Base-by-base conservation (phyloP, 2,329 filamentous ascomycete species). In the Paecilomyces variotii region DNA sequence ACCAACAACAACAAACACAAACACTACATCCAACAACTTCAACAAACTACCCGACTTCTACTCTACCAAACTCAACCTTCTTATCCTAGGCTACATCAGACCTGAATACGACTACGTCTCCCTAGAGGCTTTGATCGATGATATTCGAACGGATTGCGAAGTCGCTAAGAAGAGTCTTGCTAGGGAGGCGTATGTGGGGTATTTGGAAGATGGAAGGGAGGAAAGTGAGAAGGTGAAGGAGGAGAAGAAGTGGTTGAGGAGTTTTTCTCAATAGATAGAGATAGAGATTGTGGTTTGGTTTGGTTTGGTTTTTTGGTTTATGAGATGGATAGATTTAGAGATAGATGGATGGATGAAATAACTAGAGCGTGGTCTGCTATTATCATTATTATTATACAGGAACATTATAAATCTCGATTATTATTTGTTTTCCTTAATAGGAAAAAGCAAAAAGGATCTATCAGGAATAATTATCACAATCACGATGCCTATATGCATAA, bases 61-160 rank as follows among this genome's bases (percentile, higher is more conserved):
- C 76, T 89, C 84, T 62, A 83, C 82, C 4, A 84, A 85, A 64
- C 88, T 97, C 80, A 87, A 90, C 50, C 78, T 97, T 14, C 74
- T 91, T 26, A 85, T 99, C 55, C 74, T 93, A 61, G 94, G 92
- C 30, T 97, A 90, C 74, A 91, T 99, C 62, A 83, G 94, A 56
- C 87, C 90, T 7, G 94, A 97, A 76, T 87, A 84, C 70, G 90
- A 97, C 78, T 99, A 99, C 76, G 84, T 87, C 60, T 87, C 84
- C 62, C 81, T 91, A 65, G 92, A 97, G 62, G 88, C 87, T 34
- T 79, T 97, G 70, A 85, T 97, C 52, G 84, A 87, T 67, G 94
- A 99, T 77, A 99, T 99, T 70, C 84, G 84, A 70, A 83, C 87
- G 65, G 94, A 97, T 78, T 96, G 94, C 68, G 84, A 89, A 67